phyloP scores from a whole-genome alignment of 805 yeast genomes.

The Ogataea saltuana region DNA sequence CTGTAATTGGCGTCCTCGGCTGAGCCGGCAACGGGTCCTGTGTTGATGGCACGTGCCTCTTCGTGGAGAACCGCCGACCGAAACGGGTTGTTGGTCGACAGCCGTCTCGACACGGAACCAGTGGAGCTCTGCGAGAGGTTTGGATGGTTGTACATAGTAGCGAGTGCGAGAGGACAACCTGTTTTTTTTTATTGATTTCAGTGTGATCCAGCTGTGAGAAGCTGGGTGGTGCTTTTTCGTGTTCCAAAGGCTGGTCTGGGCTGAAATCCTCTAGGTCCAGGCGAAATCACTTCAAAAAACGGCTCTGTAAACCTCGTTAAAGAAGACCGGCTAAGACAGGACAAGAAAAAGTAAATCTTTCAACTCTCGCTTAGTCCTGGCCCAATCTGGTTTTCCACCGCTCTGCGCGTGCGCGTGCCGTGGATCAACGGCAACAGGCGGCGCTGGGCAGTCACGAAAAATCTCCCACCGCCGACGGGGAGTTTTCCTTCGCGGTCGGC shows the following conservation, averaged over 20 bases:
- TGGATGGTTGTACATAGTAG: conserved; percentile 33
- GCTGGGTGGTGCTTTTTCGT: background rate
- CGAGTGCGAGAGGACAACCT: conserved; percentile 1
- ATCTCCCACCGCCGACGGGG: background rate
- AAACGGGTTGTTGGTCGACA: conserved; percentile 75
- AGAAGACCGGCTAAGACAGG: background rate
- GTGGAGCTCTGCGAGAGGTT: conserved; percentile 34
- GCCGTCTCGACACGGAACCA: conserved; percentile 43
- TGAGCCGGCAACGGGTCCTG: conserved; percentile 11
- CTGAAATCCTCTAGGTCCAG: background rate
- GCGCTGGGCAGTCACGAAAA: background rate
- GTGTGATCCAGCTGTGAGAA: background rate
- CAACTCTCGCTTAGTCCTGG: background rate
- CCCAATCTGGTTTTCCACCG: conserved; percentile 3
- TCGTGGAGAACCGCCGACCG: conserved; percentile 46
- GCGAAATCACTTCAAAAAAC: too few relatives aligned
- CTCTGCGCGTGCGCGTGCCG: background rate
- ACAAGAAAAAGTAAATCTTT: background rate
- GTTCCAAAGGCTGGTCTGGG: background rate
- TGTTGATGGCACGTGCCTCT: conserved; percentile 24
- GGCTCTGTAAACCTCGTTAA: background rate
- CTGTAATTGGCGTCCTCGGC: conserved; percentile 44
- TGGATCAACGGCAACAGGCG: background rate
- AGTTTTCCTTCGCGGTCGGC: background rate
- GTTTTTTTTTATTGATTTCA: background rate